Conservation (phyloP, 768 basidiomycete genomes). For the Rhizopogon vesiculosus region DNA sequence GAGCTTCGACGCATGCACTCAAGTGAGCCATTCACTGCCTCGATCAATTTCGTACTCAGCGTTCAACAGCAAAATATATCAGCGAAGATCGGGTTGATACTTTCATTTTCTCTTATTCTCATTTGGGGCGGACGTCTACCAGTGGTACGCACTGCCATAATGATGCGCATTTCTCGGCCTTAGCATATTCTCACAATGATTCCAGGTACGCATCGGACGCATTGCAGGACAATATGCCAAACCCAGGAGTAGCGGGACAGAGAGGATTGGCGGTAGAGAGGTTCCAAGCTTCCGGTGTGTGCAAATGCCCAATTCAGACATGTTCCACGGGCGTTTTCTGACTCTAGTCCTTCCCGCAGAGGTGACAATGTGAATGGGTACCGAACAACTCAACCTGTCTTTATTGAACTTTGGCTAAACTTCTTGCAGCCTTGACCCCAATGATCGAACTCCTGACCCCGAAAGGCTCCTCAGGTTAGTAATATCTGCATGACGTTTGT, state of each 20-base stretch:
- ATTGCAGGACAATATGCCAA: constrained; percentile 98
- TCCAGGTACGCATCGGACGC: constrained; percentile 74
- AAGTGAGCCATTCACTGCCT: constrained; percentile 42
- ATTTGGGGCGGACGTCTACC: constrained; percentile 92
- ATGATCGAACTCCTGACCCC: constrained; percentile 87
- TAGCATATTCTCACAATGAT: constrained; percentile 2
- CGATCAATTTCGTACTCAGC: constrained; percentile 9
- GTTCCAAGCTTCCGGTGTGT: constrained; percentile 83
- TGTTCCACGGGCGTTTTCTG: background rate
- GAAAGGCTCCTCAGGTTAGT: constrained; percentile 76
- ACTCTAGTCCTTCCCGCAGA: constrained; percentile 33
- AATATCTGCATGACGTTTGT: background rate
- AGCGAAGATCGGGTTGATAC: constrained; percentile 83
- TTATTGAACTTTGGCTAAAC: background rate
- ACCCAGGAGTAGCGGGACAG: constrained; percentile 80
- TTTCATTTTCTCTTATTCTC: constrained; percentile 93
- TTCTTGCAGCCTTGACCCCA: constrained; percentile 52
- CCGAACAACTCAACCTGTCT: constrained; percentile 11
- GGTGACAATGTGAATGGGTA: constrained; percentile 97
- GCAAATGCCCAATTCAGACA: background rate
- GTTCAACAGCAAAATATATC: constrained; percentile 75
- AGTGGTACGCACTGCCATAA: constrained; percentile 52
- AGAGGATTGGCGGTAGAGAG: constrained; percentile 69
- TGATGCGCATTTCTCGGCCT: background rate
- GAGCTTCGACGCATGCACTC: constrained; percentile 87